Evolutionary conservation across 2,329 filamentous ascomycete species (phyloP).

Genomic region (Talaromyces atroroseus): DNA sequence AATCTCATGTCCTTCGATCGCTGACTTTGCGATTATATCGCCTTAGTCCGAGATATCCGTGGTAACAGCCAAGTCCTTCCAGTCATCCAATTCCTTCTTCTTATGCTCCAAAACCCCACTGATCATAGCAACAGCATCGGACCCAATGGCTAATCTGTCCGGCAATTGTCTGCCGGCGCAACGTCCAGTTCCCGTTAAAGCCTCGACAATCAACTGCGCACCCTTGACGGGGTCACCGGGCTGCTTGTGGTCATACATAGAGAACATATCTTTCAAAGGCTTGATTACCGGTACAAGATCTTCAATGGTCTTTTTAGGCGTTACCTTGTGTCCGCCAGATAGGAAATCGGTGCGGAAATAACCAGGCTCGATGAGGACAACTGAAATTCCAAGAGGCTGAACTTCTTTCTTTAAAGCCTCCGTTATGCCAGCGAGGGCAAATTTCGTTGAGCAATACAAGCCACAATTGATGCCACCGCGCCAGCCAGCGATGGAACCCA

Average conservation of each 20-base stretch:
- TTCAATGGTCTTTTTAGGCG: not conserved
- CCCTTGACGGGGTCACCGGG: slow-evolving; percentile 10
- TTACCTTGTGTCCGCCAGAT: not conserved
- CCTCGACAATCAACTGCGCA: slow-evolving; percentile 3
- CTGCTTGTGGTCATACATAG: slow-evolving; percentile 5
- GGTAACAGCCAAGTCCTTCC: not conserved
- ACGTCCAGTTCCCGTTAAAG: slow-evolving; percentile 6
- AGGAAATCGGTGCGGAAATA: slow-evolving; percentile 12
- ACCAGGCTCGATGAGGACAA: slow-evolving; percentile 3
- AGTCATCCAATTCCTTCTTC: not conserved
- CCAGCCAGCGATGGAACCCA: slow-evolving; percentile 8
- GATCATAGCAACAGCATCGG: slow-evolving; percentile 6
- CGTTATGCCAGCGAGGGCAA: not conserved
- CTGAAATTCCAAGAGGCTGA: not conserved
- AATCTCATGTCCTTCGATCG: no score
- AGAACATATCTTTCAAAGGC: not conserved
- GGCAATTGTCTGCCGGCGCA: slow-evolving; percentile 3
- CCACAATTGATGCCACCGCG: not conserved
- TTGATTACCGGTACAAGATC: slow-evolving; percentile 2
- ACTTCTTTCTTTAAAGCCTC: not conserved
- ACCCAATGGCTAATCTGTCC: slow-evolving; percentile 2
- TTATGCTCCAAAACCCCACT: not conserved
- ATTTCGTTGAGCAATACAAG: not conserved
- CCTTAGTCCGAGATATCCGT: slow-evolving; percentile 23
- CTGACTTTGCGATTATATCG: no score